Conservation (phyloP, 1,284 basidiomycete genomes). For the Garcileccinum viscosum region DNA sequence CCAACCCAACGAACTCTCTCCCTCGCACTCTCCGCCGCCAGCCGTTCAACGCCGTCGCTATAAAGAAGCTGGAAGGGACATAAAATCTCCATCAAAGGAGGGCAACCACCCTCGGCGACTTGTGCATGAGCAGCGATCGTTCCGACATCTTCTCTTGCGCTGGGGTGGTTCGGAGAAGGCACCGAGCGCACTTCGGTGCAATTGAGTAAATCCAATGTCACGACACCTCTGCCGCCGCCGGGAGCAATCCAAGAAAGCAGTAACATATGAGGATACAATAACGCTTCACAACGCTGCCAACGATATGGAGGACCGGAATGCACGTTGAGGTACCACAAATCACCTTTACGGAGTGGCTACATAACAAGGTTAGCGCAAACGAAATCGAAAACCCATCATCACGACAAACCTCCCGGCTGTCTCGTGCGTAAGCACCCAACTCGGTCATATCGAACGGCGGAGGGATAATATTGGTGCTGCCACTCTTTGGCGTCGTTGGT, state of each 20-base stretch:
- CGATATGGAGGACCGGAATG: constrained; percentile 78
- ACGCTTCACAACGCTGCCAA: constrained; percentile 86
- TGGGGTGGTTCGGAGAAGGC: constrained; percentile 78
- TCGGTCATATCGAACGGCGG: constrained; percentile 55
- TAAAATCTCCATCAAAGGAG: constrained; percentile 67
- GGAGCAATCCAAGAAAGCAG: constrained; percentile 83
- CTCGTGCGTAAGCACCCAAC: constrained; percentile 48
- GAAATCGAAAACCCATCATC: constrained; percentile 26
- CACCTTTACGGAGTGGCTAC: constrained; percentile 82
- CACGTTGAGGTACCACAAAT: constrained; percentile 89
- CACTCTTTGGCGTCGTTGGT: constrained; percentile 36
- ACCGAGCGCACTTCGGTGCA: constrained; percentile 83
- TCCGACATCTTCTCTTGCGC: constrained; percentile 82
- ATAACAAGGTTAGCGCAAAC: constrained; percentile 34
- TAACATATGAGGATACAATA: constrained; percentile 81
- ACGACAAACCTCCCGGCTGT: constrained; percentile 53
- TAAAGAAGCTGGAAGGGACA: constrained; percentile 91
- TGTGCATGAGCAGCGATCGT: constrained; percentile 77
- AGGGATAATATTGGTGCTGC: constrained; percentile 44
- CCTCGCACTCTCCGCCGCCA: constrained; percentile 82
- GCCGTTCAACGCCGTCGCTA: constrained; percentile 82
- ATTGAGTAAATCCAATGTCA: constrained; percentile 82
- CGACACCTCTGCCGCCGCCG: constrained; percentile 78
- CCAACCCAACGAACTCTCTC: constrained; percentile 89
- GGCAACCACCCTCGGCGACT: constrained; percentile 51